Percentiles rank a stretch among this genome's conserved stretches.
These are phyloP conservation scores for Coniferiporia sulphurascens DNA, from an alignment of 1,284 basidiomycete species.

Conservation along the genomic window DNA sequence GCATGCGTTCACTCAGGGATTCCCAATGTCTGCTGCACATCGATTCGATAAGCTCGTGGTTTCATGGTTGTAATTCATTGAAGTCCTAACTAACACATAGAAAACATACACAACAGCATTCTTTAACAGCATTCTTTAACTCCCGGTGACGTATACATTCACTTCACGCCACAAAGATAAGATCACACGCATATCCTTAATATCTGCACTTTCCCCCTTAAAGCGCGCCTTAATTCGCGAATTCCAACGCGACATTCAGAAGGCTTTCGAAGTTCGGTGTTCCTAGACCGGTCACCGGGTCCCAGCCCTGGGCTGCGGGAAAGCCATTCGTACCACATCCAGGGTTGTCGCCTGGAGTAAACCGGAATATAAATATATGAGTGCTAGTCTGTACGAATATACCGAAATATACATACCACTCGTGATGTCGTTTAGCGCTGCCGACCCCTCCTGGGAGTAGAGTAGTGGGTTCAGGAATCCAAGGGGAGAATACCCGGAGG, in stretches of 20 bases:
- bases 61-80: too few relatives aligned
- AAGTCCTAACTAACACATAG: too few relatives aligned
- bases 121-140: too few relatives aligned
- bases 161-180: too few relatives aligned
- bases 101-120: too few relatives aligned
- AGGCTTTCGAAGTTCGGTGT: constrained; percentile 33
- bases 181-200: too few relatives aligned
- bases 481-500: constrained; percentile 31
- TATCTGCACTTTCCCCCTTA: too few relatives aligned
- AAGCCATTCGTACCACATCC: constrained; percentile 33
- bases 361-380: not conserved
- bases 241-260: constrained; percentile 20
- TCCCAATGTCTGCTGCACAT: too few relatives aligned
- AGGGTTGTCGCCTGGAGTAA: constrained; percentile 18
- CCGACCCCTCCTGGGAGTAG: constrained; percentile 25
- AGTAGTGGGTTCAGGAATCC: constrained; percentile 43
- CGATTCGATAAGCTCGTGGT: too few relatives aligned
- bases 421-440: constrained; percentile 30
- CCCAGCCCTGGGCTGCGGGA: constrained; percentile 31
- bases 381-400: not conserved
- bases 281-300: constrained; percentile 34
- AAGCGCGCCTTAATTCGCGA: too few relatives aligned
- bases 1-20: too few relatives aligned
- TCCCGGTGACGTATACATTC: too few relatives aligned
- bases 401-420: constrained; percentile 19